Conservation (phyloP, 768 basidiomycete species). For the Punctularia strigosozonata region DNA sequence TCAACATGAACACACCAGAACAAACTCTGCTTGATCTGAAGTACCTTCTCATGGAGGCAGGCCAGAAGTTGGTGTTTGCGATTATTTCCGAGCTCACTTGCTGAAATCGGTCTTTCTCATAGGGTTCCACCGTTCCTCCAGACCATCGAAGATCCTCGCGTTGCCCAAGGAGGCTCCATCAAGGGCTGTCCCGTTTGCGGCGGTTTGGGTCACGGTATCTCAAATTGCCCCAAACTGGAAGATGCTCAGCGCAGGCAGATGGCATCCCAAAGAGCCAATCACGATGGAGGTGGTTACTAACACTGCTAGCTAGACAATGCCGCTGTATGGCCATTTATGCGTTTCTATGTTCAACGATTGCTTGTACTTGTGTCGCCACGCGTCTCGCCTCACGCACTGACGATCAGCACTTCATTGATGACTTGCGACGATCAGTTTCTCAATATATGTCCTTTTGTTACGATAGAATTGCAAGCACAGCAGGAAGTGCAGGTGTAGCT, state of each 20-base stretch:
- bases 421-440: no score
- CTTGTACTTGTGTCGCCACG: no score
- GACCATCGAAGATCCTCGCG: slow-evolving; percentile 85
- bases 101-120: slow-evolving; percentile 8
- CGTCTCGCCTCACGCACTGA: no score
- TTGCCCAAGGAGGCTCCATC: slow-evolving; percentile 61
- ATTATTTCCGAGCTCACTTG: background rate
- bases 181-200: slow-evolving; percentile 96
- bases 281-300: slow-evolving; percentile 62
- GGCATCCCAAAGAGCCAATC: slow-evolving; percentile 68
- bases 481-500: no score
- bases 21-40: slow-evolving; percentile 95
- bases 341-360: no score
- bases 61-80: slow-evolving; percentile 71
- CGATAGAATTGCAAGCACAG: no score
- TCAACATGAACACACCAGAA: slow-evolving; percentile 95
- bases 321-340: no score
- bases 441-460: no score
- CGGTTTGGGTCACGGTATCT: slow-evolving; percentile 89
- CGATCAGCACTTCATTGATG: no score
- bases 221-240: slow-evolving; percentile 94
- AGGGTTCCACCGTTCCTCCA: slow-evolving; percentile 91
- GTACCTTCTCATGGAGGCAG: slow-evolving; percentile 92
- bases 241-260: slow-evolving; percentile 85
- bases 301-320: no score